These are phyloP conservation scores for Xerophyta viscosa DNA, from an alignment of 106 monocot genomes.

Conservation along the genomic window DNA sequence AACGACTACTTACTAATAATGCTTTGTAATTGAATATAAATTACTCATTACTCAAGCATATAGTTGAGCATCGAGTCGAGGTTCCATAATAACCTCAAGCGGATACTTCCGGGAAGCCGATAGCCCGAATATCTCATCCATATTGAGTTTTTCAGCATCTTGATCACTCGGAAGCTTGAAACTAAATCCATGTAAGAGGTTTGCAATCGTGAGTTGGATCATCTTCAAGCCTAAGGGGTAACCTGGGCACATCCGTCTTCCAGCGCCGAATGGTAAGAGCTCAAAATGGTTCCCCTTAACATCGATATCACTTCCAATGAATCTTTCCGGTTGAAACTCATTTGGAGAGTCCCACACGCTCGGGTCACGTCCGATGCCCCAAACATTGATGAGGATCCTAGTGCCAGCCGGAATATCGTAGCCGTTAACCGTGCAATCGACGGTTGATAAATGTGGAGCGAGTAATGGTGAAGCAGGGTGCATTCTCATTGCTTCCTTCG, in stretches of 20 bases:
- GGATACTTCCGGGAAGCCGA: neutral
- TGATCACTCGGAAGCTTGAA: neutral
- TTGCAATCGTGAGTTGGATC: neutral
- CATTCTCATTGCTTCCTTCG: constrained; percentile 55
- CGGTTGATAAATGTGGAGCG: constrained; percentile 29
- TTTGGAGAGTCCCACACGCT: neutral
- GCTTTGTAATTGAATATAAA: too few relatives aligned
- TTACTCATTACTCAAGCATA: too few relatives aligned
- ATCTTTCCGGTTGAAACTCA: neutral
- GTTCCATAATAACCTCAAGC: neutral
- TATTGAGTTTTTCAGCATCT: constrained; percentile 1
- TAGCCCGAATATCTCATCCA: constrained; percentile 46
- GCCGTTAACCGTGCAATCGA: constrained; percentile 26
- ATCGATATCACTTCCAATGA: neutral
- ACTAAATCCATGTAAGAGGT: constrained; percentile 1
- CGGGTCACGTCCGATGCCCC: constrained; percentile 14
- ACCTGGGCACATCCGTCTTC: neutral
- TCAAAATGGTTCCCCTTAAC: neutral
- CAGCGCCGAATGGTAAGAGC: neutral
- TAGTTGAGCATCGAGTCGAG: too few relatives aligned
- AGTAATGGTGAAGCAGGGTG: constrained; percentile 60
- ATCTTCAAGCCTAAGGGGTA: neutral
- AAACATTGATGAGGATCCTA: constrained; percentile 17
- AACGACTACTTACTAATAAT: too few relatives aligned
- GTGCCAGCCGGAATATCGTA: constrained; percentile 32